Evolutionary conservation across 768 basidiomycete species (phyloP), one percentile per base, ranked within the genome.

Genomic region (Clitopilus hobsonii): DNA sequence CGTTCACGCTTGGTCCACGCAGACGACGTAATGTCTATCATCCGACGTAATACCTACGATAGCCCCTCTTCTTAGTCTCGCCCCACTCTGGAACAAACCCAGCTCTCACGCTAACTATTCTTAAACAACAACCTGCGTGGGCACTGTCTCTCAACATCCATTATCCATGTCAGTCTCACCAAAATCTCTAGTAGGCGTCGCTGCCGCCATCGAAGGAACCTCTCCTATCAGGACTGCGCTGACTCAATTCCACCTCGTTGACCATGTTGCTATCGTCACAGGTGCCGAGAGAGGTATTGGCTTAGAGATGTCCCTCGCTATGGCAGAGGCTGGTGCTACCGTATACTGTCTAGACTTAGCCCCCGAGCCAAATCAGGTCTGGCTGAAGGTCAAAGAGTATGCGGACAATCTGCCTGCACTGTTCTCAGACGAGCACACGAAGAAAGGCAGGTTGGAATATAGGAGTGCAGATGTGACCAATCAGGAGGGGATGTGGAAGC

Each of bases 321-420:
- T 67, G 13, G 62, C 59, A 7, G 68, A 68, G 55, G 68, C 64
- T 4, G 65, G 67, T 16, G 67, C 63, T 10, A 54, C 57, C 18
- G 69, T 75, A 24, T 88, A 88, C 68, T 87, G 86, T 62, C 67
- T 88, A 11, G 87, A 88, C 69, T 70, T 87, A 16, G 75, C 82
- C 0, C 54, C 59, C 20, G 53, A 70, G 26, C 80, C 85, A 0
- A 74, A 74, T 26, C 69, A 69, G 3, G 80, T 80, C 47, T 89
- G 79, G 73, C 52, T 65, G 14, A 71, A 71, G 38, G 80, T 80
- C 6, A 71, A 74, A 53, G 71, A 70, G 38, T 83, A 79, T 52
- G 77, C 77, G 24, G 58, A 60, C 41, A 65, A 56, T 51, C 53
- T 83, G 16, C 57, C 66, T 6, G 47, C 32, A 0, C 24, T 65